Base-by-base conservation (phyloP, 352 stramenopile genomes). In the Phytopythium ostracodes region DNA sequence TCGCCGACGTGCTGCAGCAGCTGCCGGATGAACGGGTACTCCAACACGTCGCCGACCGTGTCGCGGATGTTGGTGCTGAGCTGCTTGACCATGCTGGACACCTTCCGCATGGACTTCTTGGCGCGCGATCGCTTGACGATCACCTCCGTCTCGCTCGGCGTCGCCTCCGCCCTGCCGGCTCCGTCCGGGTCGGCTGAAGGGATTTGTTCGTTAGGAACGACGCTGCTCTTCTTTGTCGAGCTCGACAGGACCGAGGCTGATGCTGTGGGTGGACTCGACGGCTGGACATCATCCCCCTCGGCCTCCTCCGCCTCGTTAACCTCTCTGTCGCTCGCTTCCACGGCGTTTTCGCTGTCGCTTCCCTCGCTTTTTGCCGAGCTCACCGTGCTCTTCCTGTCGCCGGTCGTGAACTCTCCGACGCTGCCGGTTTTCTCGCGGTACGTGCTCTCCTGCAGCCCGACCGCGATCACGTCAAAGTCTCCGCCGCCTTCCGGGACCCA, bases 401-500 rank as follows among this genome's bases (percentile, higher is more conserved):
- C 40, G 38, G 49, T 50, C 36, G 73, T 49, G 56, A 76, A 35
- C 22, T 72, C 55, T 65, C 69, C 20, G 59, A 75, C 15, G 58
- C 61, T 68, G 31, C 20, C 25, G 15, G 53, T 61, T 35, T 80
- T 84, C 56, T 87, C 75, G 40, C 71, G 76, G 65, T 94, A 95
- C 24, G 79, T 86, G 66, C 81, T 93, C 63, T 96, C 86, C 58
- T 96, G 86, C 8, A 95, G 69, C 0, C 85, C 85, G 22, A 96
- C 73, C 0, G 74, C 84, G n/a, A 96, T 83, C 12, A 96, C 80
- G 64, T 96, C 88, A 52, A 87, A 94, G 55, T 83, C 80, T 0
- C 82, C 87, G 20, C 88, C 85, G n/a, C 76, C 79, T 44, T 79
- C 68, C 6, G 87, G 88, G 43, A 96, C 83, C 88, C 88, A 96